These are phyloP conservation scores for Leucaena leucocephala DNA, from an alignment of 306 rosid species.

Conservation along the genomic window DNA sequence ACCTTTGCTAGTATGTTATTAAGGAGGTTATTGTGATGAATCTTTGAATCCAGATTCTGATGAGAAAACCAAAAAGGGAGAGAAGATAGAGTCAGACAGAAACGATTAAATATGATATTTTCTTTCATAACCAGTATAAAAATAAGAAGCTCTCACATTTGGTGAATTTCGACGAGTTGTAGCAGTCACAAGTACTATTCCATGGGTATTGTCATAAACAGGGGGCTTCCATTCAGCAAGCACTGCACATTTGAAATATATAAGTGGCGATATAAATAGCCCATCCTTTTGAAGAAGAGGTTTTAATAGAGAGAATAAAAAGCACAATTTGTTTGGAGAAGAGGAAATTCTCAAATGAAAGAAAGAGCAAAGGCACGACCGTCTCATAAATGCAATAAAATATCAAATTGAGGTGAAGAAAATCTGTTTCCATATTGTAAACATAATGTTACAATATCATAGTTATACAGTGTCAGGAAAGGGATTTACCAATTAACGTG, in stretches of 20 bases:
- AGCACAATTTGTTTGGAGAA: not conserved
- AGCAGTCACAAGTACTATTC: slow-evolving; percentile 77
- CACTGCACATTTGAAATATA: slow-evolving; percentile 51
- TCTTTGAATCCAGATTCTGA: slow-evolving; percentile 94
- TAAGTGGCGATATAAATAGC: no score
- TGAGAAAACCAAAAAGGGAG: slow-evolving; percentile 20
- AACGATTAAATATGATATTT: not conserved
- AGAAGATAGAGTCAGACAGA: slow-evolving; percentile 2
- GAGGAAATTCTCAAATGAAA: not conserved
- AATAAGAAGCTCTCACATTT: slow-evolving; percentile 55
- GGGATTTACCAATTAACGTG: slow-evolving; percentile 72
- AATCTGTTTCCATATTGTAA: not conserved
- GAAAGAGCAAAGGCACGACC: not conserved
- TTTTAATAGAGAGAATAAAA: not conserved
- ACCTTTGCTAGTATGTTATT: slow-evolving; percentile 93
- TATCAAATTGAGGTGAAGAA: slow-evolving; percentile 16
- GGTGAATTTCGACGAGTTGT: slow-evolving; percentile 88
- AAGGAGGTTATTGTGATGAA: slow-evolving; percentile 91
- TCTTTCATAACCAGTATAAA: not conserved
- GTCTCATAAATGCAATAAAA: not conserved
- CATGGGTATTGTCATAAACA: slow-evolving; percentile 74
- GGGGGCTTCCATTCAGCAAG: slow-evolving; percentile 97
- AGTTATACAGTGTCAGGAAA: slow-evolving; percentile 19
- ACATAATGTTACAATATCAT: no score
- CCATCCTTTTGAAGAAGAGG: not conserved